Percentiles rank a stretch among this genome's conserved stretches.
Evolutionary conservation across 352 stramenopile genomes (phyloP).

Genomic region (Saprolegnia parasitica): DNA sequence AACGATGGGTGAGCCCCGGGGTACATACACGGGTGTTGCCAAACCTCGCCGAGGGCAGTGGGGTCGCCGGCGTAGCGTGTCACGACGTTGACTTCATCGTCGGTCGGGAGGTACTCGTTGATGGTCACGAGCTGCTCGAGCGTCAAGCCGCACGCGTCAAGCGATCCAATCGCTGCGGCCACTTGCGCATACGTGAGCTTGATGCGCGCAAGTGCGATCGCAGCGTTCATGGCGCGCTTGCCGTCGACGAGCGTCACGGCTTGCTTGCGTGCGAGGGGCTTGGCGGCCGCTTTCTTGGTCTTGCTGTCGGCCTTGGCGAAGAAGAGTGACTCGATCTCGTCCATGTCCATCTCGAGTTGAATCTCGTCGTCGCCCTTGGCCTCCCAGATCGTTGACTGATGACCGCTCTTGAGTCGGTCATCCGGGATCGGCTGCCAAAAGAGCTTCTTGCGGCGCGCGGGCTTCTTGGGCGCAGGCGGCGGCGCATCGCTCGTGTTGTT

Average conservation of each 20-base stretch:
- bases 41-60: conserved; percentile 62
- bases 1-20: conserved; percentile 1
- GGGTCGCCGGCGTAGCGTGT: conserved; percentile 70
- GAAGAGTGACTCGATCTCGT: conserved; percentile 82
- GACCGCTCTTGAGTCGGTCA: conserved; percentile 64
- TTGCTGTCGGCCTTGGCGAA: conserved; percentile 57
- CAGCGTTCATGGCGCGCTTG: conserved; percentile 97
- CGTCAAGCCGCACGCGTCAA: conserved; percentile 58
- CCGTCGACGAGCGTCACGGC: conserved; percentile 90
- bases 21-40: conserved; percentile 24
- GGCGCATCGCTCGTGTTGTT: conserved; percentile 9
- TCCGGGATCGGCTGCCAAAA: conserved; percentile 86
- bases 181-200: conserved; percentile 92
- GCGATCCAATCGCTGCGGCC: conserved; percentile 57
- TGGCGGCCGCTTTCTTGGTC: conserved; percentile 48
- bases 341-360: conserved; percentile 83
- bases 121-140: conserved; percentile 82
- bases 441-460: conserved; percentile 71
- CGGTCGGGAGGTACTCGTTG: conserved; percentile 91
- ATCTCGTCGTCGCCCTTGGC: conserved; percentile 57
- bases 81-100: conserved; percentile 87
- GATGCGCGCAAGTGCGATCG: conserved; percentile 93
- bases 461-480: conserved; percentile 29
- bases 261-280: conserved; percentile 67
- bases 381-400: conserved; percentile 78